Evolutionary conservation across 2,329 filamentous ascomycete genomes (phyloP).

Genomic region (Exophiala viscosa): DNA sequence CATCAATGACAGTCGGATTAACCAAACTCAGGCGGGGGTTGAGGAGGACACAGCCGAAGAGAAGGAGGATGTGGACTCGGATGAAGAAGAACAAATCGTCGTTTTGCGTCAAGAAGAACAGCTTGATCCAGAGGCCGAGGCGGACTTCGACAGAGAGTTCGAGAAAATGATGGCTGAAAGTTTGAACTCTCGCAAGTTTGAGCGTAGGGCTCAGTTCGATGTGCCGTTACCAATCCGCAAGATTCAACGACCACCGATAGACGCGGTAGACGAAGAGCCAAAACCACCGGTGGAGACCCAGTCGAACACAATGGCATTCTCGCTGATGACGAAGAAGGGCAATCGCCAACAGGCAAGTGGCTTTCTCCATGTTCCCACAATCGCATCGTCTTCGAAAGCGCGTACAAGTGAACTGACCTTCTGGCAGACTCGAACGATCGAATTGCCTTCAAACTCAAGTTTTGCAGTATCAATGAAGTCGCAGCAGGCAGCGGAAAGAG

Average conservation of each 20-base stretch:
- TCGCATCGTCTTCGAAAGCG: not conserved
- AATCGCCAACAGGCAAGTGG: constrained; percentile 80
- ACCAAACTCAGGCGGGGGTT: constrained; percentile 33
- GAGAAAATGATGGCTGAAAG: constrained; percentile 98
- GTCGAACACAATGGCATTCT: constrained; percentile 84
- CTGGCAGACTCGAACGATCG: constrained; percentile 77
- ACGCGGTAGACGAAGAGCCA: constrained; percentile 35
- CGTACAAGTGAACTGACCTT: constrained; percentile 12
- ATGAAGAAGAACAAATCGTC: constrained; percentile 83
- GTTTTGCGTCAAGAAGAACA: constrained; percentile 88
- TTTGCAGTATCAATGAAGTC: constrained; percentile 96
- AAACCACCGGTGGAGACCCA: constrained; percentile 18
- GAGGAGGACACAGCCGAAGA: constrained; percentile 42
- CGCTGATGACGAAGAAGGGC: constrained; percentile 88
- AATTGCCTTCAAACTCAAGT: constrained; percentile 78
- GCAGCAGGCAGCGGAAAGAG: constrained; percentile 89
- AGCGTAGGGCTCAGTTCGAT: constrained; percentile 90
- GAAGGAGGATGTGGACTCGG: constrained; percentile 46
- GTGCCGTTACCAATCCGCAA: constrained; percentile 91
- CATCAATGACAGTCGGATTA: constrained; percentile 9
- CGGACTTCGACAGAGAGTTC: constrained; percentile 96
- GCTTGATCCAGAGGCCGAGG: constrained; percentile 87
- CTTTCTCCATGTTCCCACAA: not conserved
- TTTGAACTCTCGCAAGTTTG: constrained; percentile 90
- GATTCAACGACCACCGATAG: constrained; percentile 57